Percentiles rank a stretch among this genome's conserved stretches.
Conservation (phyloP, 805 yeast species). For the Lipomyces starkeyi region DNA sequence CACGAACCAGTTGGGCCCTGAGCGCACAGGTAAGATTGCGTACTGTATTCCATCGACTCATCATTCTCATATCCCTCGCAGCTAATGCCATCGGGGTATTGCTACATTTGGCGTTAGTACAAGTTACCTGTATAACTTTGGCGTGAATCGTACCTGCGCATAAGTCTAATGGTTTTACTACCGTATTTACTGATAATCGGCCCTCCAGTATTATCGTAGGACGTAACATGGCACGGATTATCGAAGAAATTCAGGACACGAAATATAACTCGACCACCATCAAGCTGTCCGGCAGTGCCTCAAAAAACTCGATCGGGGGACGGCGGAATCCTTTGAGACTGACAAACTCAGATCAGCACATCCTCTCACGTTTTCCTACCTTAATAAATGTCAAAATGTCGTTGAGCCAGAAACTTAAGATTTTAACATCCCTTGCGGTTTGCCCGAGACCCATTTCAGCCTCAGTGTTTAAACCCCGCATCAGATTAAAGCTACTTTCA, state of each 20-base stretch:
- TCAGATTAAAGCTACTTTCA: too few species aligned
- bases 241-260: conserved; percentile 13
- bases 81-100: background rate
- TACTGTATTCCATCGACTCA: too few species aligned
- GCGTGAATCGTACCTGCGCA: conserved; percentile 17
- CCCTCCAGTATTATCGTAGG: conserved; percentile 4
- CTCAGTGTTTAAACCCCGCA: too few species aligned
- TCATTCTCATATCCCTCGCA: background rate
- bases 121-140: background rate
- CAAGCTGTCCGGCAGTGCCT: conserved; percentile 20
- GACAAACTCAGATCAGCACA: conserved; percentile 21
- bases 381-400: too few species aligned
- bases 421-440: too few species aligned
- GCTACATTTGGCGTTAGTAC: background rate
- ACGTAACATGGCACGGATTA: background rate
- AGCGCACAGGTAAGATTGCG: too few species aligned
- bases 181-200: conserved; percentile 25
- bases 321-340: conserved; percentile 33
- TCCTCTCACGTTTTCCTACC: conserved; percentile 4
- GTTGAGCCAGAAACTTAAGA: too few species aligned
- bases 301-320: conserved; percentile 32
- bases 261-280: conserved; percentile 28
- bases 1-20: too few species aligned
- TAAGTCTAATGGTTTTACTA: conserved; percentile 15
- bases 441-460: too few species aligned